Evolutionary conservation across 2,329 filamentous ascomycete genomes (phyloP), one percentile per base, ranked within the genome.

Genomic region (Neonectria sp.): DNA sequence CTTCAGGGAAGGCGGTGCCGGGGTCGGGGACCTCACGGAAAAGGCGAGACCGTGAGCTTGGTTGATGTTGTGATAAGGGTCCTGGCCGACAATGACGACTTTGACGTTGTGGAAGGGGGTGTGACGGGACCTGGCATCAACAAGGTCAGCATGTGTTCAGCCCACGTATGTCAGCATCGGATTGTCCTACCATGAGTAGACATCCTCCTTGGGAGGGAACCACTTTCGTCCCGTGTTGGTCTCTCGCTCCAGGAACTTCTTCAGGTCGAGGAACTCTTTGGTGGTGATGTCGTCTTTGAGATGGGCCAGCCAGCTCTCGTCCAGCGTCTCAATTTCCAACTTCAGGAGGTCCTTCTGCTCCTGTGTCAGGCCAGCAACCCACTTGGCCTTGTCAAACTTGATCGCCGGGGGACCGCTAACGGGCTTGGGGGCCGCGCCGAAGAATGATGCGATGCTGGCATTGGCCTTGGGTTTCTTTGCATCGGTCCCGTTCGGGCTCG

Each of bases 21-120:
- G 89, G 0, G 94, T 97, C 0, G 96, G 96, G 3, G 95, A 92
- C 11, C 93, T 93, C 62, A 98, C 95, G 55, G 94, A 97, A 86
- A 99, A 99, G 79, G 93, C 95, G 66, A 99, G 91, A 49, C 96
- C 96, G 81, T 98, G 96, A 57, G 96, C 96, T 86, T 99, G 96
- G 81, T 97, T 97, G 79, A 90, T 81, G 80, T 97, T 97, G 85
- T 99, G 96, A 81, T 99, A 99, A 3, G 96, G 96, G 79, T 99
- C 96, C 84, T 99, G 96, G 71, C 96, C 96, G 61, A 98, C 82
- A 77, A 99, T 95, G 68, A 99, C 95, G 64, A 93, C 93, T 81
- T 97, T 97, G 80, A 98, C 95, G 15, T 87, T 92, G 83, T 92
- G 85, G 74, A 99, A 91, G 8, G 96, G 95, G 1, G 95, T 98